phyloP scores from a whole-genome alignment of 352 stramenopile genomes.

The Blastocystis sp. region DNA sequence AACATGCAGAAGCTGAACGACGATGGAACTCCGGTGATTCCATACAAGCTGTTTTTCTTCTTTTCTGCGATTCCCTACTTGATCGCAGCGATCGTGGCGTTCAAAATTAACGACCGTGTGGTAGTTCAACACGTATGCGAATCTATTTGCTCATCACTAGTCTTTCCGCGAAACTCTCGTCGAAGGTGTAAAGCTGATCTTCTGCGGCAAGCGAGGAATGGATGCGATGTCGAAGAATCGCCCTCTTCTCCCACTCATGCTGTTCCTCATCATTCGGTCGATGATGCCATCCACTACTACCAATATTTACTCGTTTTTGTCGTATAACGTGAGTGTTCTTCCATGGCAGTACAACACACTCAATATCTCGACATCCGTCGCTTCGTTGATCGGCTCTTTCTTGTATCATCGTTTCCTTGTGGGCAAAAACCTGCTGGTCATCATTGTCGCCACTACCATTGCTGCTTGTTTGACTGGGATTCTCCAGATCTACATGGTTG shows the following conservation, averaged over 20 bases:
- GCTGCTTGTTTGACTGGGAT: constrained; percentile 31
- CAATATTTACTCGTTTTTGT: constrained; percentile 52
- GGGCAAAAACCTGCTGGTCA: not conserved
- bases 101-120: constrained; percentile 32
- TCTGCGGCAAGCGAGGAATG: constrained; percentile 10
- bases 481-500: constrained; percentile 51
- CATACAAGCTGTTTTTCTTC: constrained; percentile 18
- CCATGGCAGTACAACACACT: constrained; percentile 54
- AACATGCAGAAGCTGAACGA: not conserved
- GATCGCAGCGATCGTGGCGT: not conserved
- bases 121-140: not conserved
- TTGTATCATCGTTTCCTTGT: constrained; percentile 53
- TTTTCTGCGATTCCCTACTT: constrained; percentile 30
- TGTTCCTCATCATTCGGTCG: constrained; percentile 34
- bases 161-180: constrained; percentile 23
- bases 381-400: constrained; percentile 37
- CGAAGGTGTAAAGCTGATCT: constrained; percentile 26
- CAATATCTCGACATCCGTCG: constrained; percentile 43
- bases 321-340: not conserved
- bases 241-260: constrained; percentile 39
- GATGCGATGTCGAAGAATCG: not conserved
- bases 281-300: constrained; percentile 22
- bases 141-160: not conserved
- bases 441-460: constrained; percentile 24
- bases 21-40: not conserved